Evolutionary conservation across 108 stramenopile genomes (phyloP).

Genomic region (Parietichytrium sp.): DNA sequence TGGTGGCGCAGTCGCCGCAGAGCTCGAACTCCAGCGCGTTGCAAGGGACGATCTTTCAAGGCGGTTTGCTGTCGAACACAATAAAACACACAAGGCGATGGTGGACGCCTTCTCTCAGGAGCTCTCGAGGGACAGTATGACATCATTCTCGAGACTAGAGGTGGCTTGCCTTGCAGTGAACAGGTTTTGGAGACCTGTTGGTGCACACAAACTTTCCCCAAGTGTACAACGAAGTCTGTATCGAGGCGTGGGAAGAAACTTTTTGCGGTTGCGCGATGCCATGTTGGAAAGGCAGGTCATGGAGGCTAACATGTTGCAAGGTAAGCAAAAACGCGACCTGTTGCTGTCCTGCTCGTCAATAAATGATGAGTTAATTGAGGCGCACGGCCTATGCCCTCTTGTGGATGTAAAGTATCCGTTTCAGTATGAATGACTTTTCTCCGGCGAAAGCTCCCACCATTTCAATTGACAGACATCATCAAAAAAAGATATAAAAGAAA

Average conservation of each 20-base stretch:
- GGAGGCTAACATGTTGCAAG: conserved; percentile 10
- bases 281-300: conserved; percentile 25
- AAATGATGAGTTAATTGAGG: background rate
- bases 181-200: background rate
- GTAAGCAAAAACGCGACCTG: conserved; percentile 33
- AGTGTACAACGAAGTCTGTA: background rate
- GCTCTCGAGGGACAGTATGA: background rate
- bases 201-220: background rate
- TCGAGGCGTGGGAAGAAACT: conserved; percentile 9
- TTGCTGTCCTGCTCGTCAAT: background rate
- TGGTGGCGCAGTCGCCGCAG: background rate
- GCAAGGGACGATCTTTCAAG: conserved; percentile 5
- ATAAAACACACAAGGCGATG: conserved; percentile 9
- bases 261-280: background rate
- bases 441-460: background rate
- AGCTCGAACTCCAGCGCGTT: background rate
- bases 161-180: background rate
- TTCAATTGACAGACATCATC: background rate
- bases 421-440: background rate
- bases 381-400: conserved; percentile 5
- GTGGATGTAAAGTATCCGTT: background rate
- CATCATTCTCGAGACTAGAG: background rate
- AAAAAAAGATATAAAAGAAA: too few species aligned
- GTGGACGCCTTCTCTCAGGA: background rate
- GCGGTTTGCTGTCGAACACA: conserved; percentile 9